Evolutionary conservation across 192 early-diverging fungal species (phyloP), one percentile per base, ranked within the genome.

Genomic region (Ambispora gerdemannii): DNA sequence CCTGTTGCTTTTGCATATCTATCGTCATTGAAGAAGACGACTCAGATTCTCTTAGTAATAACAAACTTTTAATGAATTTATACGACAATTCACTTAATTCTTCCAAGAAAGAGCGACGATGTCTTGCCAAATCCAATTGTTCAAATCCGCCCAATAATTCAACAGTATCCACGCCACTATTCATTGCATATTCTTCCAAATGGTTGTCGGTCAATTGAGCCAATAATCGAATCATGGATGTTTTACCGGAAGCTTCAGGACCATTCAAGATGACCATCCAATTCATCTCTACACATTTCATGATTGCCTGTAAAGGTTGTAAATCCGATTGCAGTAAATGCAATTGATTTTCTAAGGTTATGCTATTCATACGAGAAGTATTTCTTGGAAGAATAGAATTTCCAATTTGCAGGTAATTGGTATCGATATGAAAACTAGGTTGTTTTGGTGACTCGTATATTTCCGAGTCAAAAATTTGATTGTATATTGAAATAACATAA

Each of bases 131-230:
- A 77, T 98, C 95, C 10, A 94, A 88, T 76, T 99, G 97, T 79
- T 99, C 95, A 72, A 98, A 99, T 28, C 97, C 97, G 63, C 97
- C 97, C 20, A 99, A 75, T 8, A 99, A 76, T 75, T 99, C 97
- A 75, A 95, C 90, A 1, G 95, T 91, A 66, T 99, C 97, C 19
- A 98, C 91, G 11, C 90, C 87, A 34, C 89, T 86, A 77, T 95
- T 99, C 95, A 99, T 95, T 8, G 93, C 82, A 72, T 97, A 98
- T 82, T 99, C 97, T 31, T 90, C 86, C 17, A 99, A 81, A 27
- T 76, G 75, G 75, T 94, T 89, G 3, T 95, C 96, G 2, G 91
- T 90, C 32, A 95, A 68, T 13, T 81, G 79, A 15, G 94, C 91
- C 71, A 98, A 81, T 50, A 91, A 79, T 10, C 95, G 87, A 4